Evolutionary conservation across 345 rosid genomes (phyloP).

Genomic region (Sonneratia caseolaris): DNA sequence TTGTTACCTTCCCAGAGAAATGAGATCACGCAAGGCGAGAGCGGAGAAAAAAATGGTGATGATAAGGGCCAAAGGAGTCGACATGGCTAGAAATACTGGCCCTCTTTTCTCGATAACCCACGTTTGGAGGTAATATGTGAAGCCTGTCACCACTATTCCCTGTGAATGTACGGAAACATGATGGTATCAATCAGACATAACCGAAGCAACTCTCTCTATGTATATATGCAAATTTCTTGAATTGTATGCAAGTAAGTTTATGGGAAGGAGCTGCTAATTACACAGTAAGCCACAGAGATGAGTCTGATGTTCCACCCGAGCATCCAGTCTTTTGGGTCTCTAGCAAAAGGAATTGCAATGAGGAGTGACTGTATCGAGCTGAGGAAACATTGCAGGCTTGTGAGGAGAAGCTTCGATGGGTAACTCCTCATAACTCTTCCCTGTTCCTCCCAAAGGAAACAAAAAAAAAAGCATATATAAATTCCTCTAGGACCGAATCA

Average conservation of each 20-base stretch:
- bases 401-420: constrained; percentile 82
- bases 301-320: constrained; percentile 78
- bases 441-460: constrained; percentile 25
- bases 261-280: constrained; percentile 15
- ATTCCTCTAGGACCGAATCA: not conserved
- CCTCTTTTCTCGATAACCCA: constrained; percentile 91
- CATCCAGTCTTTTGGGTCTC: constrained; percentile 66
- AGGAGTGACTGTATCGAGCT: constrained; percentile 65
- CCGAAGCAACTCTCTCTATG: too few relatives aligned
- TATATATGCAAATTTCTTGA: too few relatives aligned
- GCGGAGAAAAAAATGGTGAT: constrained; percentile 62
- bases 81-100: constrained; percentile 85
- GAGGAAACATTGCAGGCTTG: constrained; percentile 62
- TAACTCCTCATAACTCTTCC: constrained; percentile 44
- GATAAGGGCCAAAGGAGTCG: constrained; percentile 60
- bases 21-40: constrained; percentile 46
- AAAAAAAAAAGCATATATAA: too few relatives aligned
- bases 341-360: constrained; percentile 66
- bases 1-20: constrained; percentile 64
- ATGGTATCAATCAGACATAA: too few relatives aligned
- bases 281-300: constrained; percentile 69
- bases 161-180: constrained; percentile 11
- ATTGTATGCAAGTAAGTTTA: too few relatives aligned
- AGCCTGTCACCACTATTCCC: constrained; percentile 88
- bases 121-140: constrained; percentile 75